phyloP scores from a whole-genome alignment of 192 early-diverging fungal genomes.

The Coemansia sp. region DNA sequence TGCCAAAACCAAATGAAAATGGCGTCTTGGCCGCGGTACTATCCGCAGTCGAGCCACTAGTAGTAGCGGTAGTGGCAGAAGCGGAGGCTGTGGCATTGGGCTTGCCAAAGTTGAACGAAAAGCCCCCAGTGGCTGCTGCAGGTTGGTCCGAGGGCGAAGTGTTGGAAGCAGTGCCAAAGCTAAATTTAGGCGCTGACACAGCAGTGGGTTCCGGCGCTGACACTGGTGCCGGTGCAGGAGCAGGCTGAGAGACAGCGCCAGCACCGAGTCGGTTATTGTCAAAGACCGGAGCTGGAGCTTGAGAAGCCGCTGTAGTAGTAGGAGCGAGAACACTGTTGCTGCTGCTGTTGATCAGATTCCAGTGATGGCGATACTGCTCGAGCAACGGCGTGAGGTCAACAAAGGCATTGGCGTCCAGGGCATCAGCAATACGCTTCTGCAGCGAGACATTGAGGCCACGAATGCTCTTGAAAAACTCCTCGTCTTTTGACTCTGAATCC shows the following conservation, averaged over 20 bases:
- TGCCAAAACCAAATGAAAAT: constrained; percentile 44
- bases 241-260: background rate
- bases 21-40: constrained; percentile 25
- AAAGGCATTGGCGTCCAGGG: constrained; percentile 39
- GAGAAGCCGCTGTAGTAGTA: background rate
- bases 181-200: constrained; percentile 4
- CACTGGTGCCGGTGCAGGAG: background rate
- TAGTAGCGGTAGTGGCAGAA: background rate
- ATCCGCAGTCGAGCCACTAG: background rate
- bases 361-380: constrained; percentile 43
- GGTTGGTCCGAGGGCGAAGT: constrained; percentile 3
- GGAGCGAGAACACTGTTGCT: background rate
- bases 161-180: constrained; percentile 14
- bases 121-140: constrained; percentile 3
- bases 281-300: constrained; percentile 7
- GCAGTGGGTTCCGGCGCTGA: background rate
- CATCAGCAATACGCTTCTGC: constrained; percentile 41
- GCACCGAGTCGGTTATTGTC: constrained; percentile 6
- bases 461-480: constrained; percentile 42
- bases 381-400: constrained; percentile 47
- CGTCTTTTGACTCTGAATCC: constrained; percentile 12
- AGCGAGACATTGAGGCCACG: constrained; percentile 56
- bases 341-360: constrained; percentile 22
- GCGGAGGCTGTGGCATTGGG: constrained; percentile 13
- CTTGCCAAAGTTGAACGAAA: constrained; percentile 39